These are phyloP conservation scores for Neurospora tetraspora DNA, from an alignment of 495 filamentous ascomycete genomes.

Conservation along the genomic window DNA sequence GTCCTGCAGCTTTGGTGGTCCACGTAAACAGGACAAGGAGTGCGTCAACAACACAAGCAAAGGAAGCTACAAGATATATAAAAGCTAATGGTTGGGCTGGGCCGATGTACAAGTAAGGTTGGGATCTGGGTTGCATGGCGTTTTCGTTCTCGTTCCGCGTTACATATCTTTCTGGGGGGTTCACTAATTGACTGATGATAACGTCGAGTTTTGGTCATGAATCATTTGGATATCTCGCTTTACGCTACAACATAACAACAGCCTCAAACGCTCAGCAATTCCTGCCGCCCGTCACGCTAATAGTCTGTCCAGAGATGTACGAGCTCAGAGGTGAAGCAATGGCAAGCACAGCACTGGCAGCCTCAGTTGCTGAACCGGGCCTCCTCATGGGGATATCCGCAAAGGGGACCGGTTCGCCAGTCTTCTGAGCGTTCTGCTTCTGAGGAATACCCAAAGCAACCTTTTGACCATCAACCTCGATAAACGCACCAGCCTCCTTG, in stretches of 20 bases:
- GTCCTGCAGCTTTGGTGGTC: conserved; percentile 71
- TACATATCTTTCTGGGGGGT: background rate
- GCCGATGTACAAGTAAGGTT: conserved; percentile 5
- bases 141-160: conserved; percentile 5
- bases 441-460: conserved; percentile 67
- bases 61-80: background rate
- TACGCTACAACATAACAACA: background rate
- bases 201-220: background rate
- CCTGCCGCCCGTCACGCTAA: conserved; percentile 72
- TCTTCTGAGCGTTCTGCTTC: conserved; percentile 21
- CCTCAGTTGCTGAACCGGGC: conserved; percentile 67
- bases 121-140: conserved; percentile 8
- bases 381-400: conserved; percentile 67
- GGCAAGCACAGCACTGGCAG: conserved; percentile 67
- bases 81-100: background rate
- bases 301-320: conserved; percentile 77
- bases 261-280: conserved; percentile 50
- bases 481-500: conserved; percentile 71
- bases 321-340: conserved; percentile 69
- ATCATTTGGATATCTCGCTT: background rate
- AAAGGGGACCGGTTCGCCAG: conserved; percentile 29
- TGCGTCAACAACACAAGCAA: background rate
- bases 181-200: background rate
- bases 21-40: conserved; percentile 33
- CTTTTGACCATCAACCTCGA: conserved; percentile 67